Base-by-base conservation (phyloP, 2,329 filamentous ascomycete species). In the Ascochyta koolunga region DNA sequence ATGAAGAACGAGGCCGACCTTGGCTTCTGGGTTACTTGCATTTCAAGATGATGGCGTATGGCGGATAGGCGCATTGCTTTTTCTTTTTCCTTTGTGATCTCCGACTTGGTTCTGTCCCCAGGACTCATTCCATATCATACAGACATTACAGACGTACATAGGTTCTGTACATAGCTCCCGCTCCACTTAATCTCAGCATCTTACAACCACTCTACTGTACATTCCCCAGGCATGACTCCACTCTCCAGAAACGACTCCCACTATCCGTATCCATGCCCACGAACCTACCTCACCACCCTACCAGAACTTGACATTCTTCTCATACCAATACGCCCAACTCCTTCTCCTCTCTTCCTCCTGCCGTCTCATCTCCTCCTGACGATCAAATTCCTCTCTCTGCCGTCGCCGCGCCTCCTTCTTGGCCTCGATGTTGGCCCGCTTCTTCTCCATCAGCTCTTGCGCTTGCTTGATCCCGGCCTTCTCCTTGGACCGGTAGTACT, bases 401-500 rank as follows among this genome's bases (percentile, higher is more conserved):
- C 69, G 69, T 54, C 78, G 60, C 54, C 78, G 68, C 45, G 78
- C 76, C 54, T 79, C 77, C 60, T 76, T 77, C 54, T 76, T 75
- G n/a, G 73, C 73, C 59, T 78, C 78, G 33, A 79, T 74, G 38
- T 71, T 70, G 18, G 67, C 80, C 68, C 90, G 87, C 74, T 92
- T 87, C 65, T 84, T 81, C 68, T 89, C 86, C 74, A 93, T 88
- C 54, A 95, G 85, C 70, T 96, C 91, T 50, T 96, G 88, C 4
- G 90, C 90, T 61, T 91, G 82, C 73, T 89, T 89, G 87, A 99
- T 93, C 58, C 91, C 89, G 58, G 87, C 85, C 65, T 88, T 85
- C 76, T 98, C 93, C 56, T 88, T 82, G 41, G 84, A 81, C 54
- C 92, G 83, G 58, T 84, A 83, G 62, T 87, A 87, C 68, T 92